A percentile compares a stretch with the other conserved stretches of the same genome.
Conservation (phyloP, 148 eudicot species). For the Vaccinium macrocarpon region DNA sequence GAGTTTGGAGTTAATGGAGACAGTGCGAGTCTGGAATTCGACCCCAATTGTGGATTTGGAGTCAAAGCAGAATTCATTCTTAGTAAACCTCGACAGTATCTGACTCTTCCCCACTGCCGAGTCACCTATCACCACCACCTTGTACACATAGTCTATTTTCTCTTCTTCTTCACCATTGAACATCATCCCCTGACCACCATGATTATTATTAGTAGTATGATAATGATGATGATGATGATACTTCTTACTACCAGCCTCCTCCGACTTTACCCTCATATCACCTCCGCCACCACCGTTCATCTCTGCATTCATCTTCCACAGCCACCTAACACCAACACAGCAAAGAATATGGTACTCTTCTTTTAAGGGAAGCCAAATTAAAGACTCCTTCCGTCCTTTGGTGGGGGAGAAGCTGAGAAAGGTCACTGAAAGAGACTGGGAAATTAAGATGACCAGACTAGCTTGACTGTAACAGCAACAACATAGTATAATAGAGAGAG, state of each 20-base stretch:
- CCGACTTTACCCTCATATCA: conserved; percentile 8
- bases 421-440: not conserved
- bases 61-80: conserved; percentile 71
- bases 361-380: not conserved
- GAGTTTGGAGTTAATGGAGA: conserved; percentile 57
- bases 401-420: not conserved
- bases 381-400: not conserved
- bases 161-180: conserved; percentile 20
- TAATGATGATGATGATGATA: not conserved
- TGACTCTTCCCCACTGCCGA: conserved; percentile 86
- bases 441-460: not conserved
- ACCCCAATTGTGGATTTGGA: conserved; percentile 93
- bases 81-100: conserved; percentile 59
- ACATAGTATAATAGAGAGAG: not conserved
- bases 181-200: not conserved
- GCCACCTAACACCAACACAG: not conserved
- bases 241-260: not conserved
- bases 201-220: too few species aligned
- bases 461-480: not conserved
- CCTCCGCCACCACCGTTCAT: conserved; percentile 29
- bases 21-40: conserved; percentile 80
- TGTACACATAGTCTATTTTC: conserved; percentile 78
- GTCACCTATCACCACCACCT: conserved; percentile 85
- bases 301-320: conserved; percentile 32
- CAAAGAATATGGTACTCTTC: too few species aligned